Evolutionary conservation across 192 early-diverging fungal genomes (phyloP).

Genomic region (Mortierella antarctica): DNA sequence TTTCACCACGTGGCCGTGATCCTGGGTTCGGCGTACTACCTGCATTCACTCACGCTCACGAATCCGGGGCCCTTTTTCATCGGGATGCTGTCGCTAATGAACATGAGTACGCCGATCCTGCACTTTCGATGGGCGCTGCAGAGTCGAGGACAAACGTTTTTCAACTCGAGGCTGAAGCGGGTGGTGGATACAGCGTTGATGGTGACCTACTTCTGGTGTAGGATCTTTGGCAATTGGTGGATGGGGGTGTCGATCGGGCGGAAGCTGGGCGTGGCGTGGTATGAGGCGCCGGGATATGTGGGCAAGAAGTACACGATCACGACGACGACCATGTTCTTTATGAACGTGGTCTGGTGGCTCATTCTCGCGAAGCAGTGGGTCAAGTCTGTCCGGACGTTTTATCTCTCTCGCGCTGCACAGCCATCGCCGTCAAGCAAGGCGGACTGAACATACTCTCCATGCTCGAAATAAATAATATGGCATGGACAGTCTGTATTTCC

Average conservation of each 20-base stretch:
- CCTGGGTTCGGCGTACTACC: slow-evolving; percentile 26
- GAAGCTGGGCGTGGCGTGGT: slow-evolving; percentile 28
- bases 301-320: slow-evolving; percentile 30
- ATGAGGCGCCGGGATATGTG: slow-evolving; percentile 22
- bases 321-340: slow-evolving; percentile 32
- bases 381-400: slow-evolving; percentile 19
- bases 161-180: slow-evolving; percentile 19
- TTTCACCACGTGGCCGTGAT: slow-evolving; percentile 38
- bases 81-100: slow-evolving; percentile 39
- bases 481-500: no score
- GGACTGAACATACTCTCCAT: not conserved
- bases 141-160: slow-evolving; percentile 22
- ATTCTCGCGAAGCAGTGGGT: slow-evolving; percentile 28
- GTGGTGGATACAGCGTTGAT: slow-evolving; percentile 22
- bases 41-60: slow-evolving; percentile 14
- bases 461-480: not conserved
- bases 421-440: not conserved
- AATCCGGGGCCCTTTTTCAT: slow-evolving; percentile 34
- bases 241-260: slow-evolving; percentile 21
- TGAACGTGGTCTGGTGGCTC: slow-evolving; percentile 34
- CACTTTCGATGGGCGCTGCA: slow-evolving; percentile 31
- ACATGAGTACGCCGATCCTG: slow-evolving; percentile 29
- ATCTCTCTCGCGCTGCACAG: not conserved
- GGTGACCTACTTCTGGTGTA: slow-evolving; percentile 38
- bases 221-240: slow-evolving; percentile 41